Base-by-base conservation (phyloP, 352 stramenopile genomes). In the Phytophthora nicotianae region DNA sequence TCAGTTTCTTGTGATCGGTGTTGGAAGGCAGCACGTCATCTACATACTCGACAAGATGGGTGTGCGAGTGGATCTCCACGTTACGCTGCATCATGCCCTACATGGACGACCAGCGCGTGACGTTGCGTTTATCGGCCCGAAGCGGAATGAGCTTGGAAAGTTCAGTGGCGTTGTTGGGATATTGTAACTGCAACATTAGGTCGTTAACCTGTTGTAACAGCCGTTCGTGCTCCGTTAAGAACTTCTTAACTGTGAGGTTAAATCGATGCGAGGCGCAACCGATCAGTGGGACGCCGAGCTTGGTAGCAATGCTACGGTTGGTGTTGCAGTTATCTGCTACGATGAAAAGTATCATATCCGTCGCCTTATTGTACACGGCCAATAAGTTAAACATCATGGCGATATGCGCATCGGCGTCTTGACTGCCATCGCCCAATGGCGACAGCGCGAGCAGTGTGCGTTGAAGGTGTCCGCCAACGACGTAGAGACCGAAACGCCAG, bases 81-180 rank as follows among this genome's bases (percentile, higher is more conserved):
- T 64, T 64, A 40, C 53, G 35, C 23, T 52, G 14, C 29, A 59
- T 11, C 33, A 65, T 64, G 5, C 20, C 41, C 47, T 56, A 35
- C 4, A 24, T 69, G 2, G 37, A 64, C 2, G 45, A 64, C 53
- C 52, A 58, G 29, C 32, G 33, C 0, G 43, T 63, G 5, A 26
- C 21, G 27, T 58, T 59, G 33, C 32, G 33, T 37, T 64, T 64
- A 16, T 45, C 52, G 32, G 52, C 11, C 0, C n/a, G 17, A 2
- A 64, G 33, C 3, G 16, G 26, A 27, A 53, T 58, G 35, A 35
- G 42, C n/a, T 50, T 48, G 3, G 9, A 8, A 9, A 64, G 53
- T 4, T 49, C 60, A 16, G 52, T n/a, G n/a, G 40, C 9, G 23
- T 68, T 41, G 10, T 41, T 41, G 35, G 35, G 35, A 4, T 16